Conservation (phyloP, 805 yeast species). For the Scheffersomyces coipomensis region DNA sequence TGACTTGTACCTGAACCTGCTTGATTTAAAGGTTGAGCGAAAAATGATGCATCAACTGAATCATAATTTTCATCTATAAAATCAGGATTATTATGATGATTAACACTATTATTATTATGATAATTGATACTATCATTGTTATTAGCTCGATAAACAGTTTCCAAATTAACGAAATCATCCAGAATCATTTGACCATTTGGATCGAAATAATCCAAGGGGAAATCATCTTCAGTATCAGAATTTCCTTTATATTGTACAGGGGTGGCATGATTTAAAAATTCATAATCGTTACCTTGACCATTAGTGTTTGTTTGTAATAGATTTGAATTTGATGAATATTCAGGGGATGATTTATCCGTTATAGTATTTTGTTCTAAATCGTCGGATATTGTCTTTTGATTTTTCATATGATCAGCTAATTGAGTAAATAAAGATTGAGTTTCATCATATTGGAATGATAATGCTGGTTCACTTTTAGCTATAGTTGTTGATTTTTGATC, state of each 20-base stretch:
- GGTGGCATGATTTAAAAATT: conserved; percentile 16
- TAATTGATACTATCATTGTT: neutral
- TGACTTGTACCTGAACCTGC: conserved; percentile 23
- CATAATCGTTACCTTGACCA: conserved; percentile 8
- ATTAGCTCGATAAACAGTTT: conserved; percentile 10
- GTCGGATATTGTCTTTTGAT: conserved; percentile 3
- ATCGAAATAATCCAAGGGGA: conserved; percentile 69
- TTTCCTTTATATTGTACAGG: conserved; percentile 19
- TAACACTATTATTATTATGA: neutral
- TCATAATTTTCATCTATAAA: conserved; percentile 18
- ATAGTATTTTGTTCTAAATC: neutral
- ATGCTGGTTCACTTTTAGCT: conserved; percentile 74
- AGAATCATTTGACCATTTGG: conserved; percentile 11
- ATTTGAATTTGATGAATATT: neutral
- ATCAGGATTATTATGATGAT: neutral
- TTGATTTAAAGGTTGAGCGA: conserved; percentile 13
- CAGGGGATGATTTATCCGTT: neutral
- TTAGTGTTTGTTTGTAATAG: neutral
- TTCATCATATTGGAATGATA: conserved; percentile 68
- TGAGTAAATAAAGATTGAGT: conserved; percentile 53
- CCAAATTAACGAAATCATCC: conserved; percentile 22
- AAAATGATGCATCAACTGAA: conserved; percentile 13
- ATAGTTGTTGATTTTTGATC: conserved; percentile 68
- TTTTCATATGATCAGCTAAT: conserved; percentile 37
- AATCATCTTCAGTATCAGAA: conserved; percentile 57